These are phyloP conservation scores for Cucurbita maxima DNA, from an alignment of 306 rosid genomes.

Conservation along the genomic window DNA sequence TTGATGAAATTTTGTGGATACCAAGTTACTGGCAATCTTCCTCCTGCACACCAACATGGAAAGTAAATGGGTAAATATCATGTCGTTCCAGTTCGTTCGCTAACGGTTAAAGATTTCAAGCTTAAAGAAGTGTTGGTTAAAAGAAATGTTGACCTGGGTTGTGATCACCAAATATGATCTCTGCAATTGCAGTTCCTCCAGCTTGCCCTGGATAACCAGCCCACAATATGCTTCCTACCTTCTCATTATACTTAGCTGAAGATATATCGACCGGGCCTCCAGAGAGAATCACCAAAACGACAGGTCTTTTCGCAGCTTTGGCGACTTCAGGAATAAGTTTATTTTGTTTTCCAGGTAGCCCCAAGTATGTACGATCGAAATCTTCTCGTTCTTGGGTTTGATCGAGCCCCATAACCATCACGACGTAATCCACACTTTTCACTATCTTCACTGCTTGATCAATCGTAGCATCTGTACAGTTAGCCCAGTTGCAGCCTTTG, in stretches of 20 bases:
- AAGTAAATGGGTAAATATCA: neutral
- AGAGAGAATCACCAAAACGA: constrained; percentile 55
- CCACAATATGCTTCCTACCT: constrained; percentile 80
- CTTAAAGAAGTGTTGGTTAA: neutral
- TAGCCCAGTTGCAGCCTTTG: constrained; percentile 50
- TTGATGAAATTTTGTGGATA: constrained; percentile 48
- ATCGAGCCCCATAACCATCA: constrained; percentile 81
- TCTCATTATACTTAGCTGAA: constrained; percentile 40
- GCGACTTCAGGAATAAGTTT: constrained; percentile 55
- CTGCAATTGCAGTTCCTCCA: constrained; percentile 72
- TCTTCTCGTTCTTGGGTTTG: constrained; percentile 61
- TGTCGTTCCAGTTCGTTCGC: neutral
- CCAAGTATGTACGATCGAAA: constrained; percentile 45
- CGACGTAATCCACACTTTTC: constrained; percentile 44
- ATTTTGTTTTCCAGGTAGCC: constrained; percentile 63
- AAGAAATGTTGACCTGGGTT: constrained; percentile 49
- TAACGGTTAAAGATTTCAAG: neutral
- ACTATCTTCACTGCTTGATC: constrained; percentile 45
- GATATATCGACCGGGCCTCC: constrained; percentile 90
- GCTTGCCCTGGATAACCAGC: constrained; percentile 91
- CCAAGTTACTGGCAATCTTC: constrained; percentile 89
- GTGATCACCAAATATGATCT: constrained; percentile 78
- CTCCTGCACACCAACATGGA: constrained; percentile 38
- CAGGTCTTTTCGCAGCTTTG: constrained; percentile 46
- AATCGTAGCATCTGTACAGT: constrained; percentile 37